Base-by-base conservation (phyloP, 305 asterid genomes). In the Plantago rigida region DNA sequence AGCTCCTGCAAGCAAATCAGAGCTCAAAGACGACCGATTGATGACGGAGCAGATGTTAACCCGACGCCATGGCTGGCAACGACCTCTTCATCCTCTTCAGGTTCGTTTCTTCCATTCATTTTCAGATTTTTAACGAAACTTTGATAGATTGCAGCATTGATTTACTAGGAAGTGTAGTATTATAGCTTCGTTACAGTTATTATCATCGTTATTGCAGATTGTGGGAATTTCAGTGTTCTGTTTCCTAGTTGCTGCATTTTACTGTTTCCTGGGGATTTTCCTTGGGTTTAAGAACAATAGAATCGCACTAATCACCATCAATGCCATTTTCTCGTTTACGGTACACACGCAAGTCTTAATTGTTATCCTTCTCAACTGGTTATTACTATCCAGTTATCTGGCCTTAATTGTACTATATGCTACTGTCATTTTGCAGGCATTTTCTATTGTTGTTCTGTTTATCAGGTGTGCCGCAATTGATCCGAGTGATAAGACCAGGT, bases 51-150 rank as follows among this genome's bases (percentile, higher is more conserved):
- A 14, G 59, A 26, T 53, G 59, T 28, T 53, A 69, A 13, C 73
- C 66, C 78, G 97, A 70, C 94, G 87, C 82, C 95, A 91, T 79
- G 97, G 97, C 13, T 91, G 97, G 97, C 94, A 91, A 67, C 94
- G 85, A 59, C 97, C 97, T 71, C 85, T 91, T 67, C 94, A 91
- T 70, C 86, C 87, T 59, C 65, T 91, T 36, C 97, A 87, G 97
- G 97, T 87, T 44, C 14, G 6, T 34, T 22, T 22, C 26, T 61
- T 2, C 15, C 3, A 3, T 51, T 45, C 46, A 3, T 6, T 50
- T 52, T 46, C 31, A 6, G 0, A 9, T 9, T 26, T 29, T n/a
- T n/a, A 4, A 4, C 17, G 14, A 12, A 34, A 34, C 9, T 34
- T 34, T 4, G 7, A 34, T 6, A 0, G 9, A 36, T 36, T 8